These are phyloP conservation scores for Uronychia setigera DNA, from an alignment of 73 alveolate genomes.

Conservation along the genomic window DNA sequence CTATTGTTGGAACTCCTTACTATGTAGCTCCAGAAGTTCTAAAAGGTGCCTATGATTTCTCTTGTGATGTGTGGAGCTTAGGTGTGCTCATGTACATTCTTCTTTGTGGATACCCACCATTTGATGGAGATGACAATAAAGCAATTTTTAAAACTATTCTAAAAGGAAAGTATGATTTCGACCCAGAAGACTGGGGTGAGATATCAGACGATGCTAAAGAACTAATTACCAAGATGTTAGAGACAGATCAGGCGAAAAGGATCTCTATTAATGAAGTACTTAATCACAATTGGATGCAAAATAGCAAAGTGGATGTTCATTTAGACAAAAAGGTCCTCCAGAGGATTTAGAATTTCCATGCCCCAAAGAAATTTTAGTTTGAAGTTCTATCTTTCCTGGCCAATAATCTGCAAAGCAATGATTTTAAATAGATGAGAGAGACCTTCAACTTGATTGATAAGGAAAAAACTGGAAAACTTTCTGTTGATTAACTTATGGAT, in stretches of 20 bases:
- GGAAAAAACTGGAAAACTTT: constrained; percentile 9
- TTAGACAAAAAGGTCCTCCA: neutral
- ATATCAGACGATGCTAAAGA: constrained; percentile 66
- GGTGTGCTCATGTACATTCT: constrained; percentile 81
- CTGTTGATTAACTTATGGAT: neutral
- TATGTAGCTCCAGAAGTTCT: constrained; percentile 91
- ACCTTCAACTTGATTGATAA: constrained; percentile 19
- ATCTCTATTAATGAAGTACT: constrained; percentile 32
- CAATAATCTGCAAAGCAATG: constrained; percentile 34
- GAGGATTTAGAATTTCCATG: constrained; percentile 35
- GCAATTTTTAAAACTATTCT: constrained; percentile 72
- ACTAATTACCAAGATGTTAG: constrained; percentile 54
- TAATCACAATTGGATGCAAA: constrained; percentile 45
- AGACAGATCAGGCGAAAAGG: constrained; percentile 27
- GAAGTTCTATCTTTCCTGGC: constrained; percentile 50
- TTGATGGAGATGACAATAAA: constrained; percentile 75
- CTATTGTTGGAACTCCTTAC: constrained; percentile 87
- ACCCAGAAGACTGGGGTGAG: constrained; percentile 56
- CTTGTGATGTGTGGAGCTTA: constrained; percentile 86
- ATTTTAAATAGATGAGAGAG: constrained; percentile 41
- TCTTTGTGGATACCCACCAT: constrained; percentile 84
- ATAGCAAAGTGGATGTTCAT: neutral
- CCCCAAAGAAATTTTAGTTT: constrained; percentile 34
- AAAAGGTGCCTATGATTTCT: constrained; percentile 72
- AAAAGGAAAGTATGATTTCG: constrained; percentile 56